Conservation (phyloP, 2,329 filamentous ascomycete species). For the Ceratocystis alfenasii region DNA sequence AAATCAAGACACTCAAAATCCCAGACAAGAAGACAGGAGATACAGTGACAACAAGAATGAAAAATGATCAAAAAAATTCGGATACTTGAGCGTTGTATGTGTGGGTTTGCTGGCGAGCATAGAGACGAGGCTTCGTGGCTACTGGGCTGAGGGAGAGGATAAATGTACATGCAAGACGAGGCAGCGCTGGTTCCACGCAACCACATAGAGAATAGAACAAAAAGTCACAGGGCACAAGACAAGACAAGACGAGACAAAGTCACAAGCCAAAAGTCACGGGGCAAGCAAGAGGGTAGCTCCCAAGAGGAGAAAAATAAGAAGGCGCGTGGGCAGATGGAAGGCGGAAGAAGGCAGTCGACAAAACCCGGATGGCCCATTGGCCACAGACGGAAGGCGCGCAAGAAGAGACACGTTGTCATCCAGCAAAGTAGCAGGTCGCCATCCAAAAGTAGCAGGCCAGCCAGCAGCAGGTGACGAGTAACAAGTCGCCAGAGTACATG, state of each 20-base stretch:
- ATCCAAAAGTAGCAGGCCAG: too few species aligned
- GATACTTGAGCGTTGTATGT: not conserved
- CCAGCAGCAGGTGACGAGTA: too few species aligned
- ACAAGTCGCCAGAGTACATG: too few species aligned
- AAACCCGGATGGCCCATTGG: not conserved
- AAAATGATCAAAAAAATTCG: constrained; percentile 2
- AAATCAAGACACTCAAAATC: not conserved
- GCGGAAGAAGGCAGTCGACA: not conserved
- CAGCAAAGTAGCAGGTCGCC: too few species aligned
- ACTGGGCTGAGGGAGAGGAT: not conserved
- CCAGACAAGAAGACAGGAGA: constrained; percentile 1
- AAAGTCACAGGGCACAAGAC: not conserved
- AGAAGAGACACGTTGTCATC: not conserved
- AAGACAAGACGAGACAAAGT: not conserved
- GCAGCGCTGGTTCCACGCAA: too few species aligned
- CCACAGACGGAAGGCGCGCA: not conserved
- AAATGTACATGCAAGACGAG: not conserved
- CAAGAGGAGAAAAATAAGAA: not conserved
- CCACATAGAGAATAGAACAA: too few species aligned
- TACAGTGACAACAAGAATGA: constrained; percentile 2
- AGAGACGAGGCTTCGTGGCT: not conserved
- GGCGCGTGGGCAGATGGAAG: not conserved
- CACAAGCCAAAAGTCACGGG: not conserved
- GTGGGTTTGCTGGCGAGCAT: not conserved
- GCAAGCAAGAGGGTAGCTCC: not conserved